Evolutionary conservation across 2,329 filamentous ascomycete species (phyloP), one percentile per base, ranked within the genome.

Genomic region (Massarina eburnea): DNA sequence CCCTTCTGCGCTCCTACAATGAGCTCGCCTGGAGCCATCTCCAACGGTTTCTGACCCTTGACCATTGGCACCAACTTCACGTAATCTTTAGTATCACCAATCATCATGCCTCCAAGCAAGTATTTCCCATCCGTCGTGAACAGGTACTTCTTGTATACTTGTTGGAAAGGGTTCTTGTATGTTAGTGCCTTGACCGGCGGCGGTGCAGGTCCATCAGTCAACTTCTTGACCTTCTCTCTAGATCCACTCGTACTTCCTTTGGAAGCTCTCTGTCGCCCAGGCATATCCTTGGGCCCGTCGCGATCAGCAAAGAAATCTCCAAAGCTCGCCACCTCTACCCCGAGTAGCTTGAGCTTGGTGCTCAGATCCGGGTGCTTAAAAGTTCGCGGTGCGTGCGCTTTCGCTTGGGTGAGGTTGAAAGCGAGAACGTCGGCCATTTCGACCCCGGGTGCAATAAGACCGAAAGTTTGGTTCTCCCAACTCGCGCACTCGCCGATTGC

Each of bases 61-160:
- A 94, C 89, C 77, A 95, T 84, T 1, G 89, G 87, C 1, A 95
- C 88, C 18, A 96, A 74, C 68, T 92, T 95, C 72, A 95, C 81
- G 62, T 95, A 96, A 72, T 96, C 91, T 52, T 82, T 86, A 0
- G 89, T 95, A 61, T 96, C 91, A 30, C 91, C 91, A 50, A 96
- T 94, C 89, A 96, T 95, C 89, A 96, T 96, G 3, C 91, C 91
- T n/a, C 91, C 91, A 0, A 96, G 81, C 1, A 96, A 76, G 60
- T 92, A 92, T 67, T 95, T 95, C 20, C 91, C 91, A 63, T 96
- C 91, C 62, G 85, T 76, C 0, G 91, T 95, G 62, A 96, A 96
- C 9, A 96, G 74, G 68, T 94, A 96, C 65, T 96, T 96, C 70
- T 96, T 96, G 75, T 96, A 96, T 1, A 96, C 83, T 38, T 89